Base-by-base conservation (phyloP, 2,329 filamentous ascomycete genomes). In the Cadophora luteo-olivacea region DNA sequence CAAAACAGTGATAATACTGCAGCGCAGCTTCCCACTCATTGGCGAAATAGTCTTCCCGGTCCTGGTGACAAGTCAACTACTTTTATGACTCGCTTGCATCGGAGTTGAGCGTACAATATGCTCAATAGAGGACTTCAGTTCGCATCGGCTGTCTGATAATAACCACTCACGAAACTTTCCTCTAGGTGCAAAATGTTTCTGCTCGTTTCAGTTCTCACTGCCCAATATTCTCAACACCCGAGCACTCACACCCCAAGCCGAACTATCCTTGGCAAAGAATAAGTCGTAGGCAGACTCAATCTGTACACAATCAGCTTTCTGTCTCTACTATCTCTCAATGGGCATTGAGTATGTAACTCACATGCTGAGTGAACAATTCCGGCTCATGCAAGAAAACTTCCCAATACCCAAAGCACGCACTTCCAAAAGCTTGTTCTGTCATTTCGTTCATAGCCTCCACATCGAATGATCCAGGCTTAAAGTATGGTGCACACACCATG, bases 401-500 rank as follows among this genome's bases (percentile, higher is more conserved):
- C 41, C 61, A 51, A 24, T 51, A 52, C 14, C 45, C 61, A 63
- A 61, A 63, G 25, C 41, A 51, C 16, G 45, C 45, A 11, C 29
- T 25, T 1, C 45, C 45, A 36, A 52, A 63, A 19, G 61, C 41
- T 22, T 62, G n/a, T 24, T 62, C 41, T 8, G 38, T 48, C 6
- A 48, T 32, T 25, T 62, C 22, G 29, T 62, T 51, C 8, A 62
- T 16, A 3, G 25, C 45, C 25, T 36, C 29, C 8, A 25, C 29
- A 36, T 51, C 60, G 11, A 62, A 62, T 14, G 58, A 41, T 5
- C 60, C 45, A 9, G 60, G 60, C 24, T 36, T 62, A 25, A 62
- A 48, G 29, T 51, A 62, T 24, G 29, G 41, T 8, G 32, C 45
- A 24, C 41, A 62, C 8, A 48, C 60, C 24, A 48, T n/a, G 25